These are phyloP conservation scores for Alternaria atra DNA, from an alignment of 2,329 filamentous ascomycete genomes.

Conservation along the genomic window DNA sequence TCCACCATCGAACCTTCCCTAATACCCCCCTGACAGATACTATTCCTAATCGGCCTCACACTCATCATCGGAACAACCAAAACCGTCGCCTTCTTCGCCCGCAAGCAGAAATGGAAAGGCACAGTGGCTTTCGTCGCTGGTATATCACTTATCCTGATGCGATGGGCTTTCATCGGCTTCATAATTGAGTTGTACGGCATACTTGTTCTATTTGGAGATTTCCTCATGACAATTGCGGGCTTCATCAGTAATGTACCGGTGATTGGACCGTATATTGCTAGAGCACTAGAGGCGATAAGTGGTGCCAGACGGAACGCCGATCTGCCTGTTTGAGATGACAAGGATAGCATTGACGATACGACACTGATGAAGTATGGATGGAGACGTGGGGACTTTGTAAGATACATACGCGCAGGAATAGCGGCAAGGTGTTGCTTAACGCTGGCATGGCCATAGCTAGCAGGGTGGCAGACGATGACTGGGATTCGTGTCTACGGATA, in stretches of 20 bases:
- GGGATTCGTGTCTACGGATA: neutral
- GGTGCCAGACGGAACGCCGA: constrained; percentile 23
- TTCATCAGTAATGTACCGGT: constrained; percentile 87
- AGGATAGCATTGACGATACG: neutral
- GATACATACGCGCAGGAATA: constrained; percentile 3
- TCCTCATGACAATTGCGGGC: constrained; percentile 88
- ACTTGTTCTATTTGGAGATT: constrained; percentile 92
- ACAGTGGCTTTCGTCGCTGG: constrained; percentile 87
- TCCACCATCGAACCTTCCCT: constrained; percentile 3
- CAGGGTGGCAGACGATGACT: neutral
- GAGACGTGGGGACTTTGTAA: constrained; percentile 1
- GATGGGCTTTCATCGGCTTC: constrained; percentile 93
- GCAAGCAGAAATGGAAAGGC: constrained; percentile 90
- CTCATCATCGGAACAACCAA: constrained; percentile 94
- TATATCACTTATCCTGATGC: constrained; percentile 83
- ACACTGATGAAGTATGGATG: neutral
- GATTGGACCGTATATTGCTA: constrained; percentile 84
- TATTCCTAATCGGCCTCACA: constrained; percentile 95
- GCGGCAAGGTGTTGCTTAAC: neutral
- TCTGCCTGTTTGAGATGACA: constrained; percentile 20
- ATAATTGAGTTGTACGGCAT: constrained; percentile 92
- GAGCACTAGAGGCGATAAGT: constrained; percentile 63
- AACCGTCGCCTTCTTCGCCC: constrained; percentile 92
- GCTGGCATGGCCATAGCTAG: neutral
- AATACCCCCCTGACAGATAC: constrained; percentile 68